A percentile compares a stretch with the other conserved stretches of the same genome.
Evolutionary conservation across 306 rosid species (phyloP).

Genomic region (Cucumis hystrix): DNA sequence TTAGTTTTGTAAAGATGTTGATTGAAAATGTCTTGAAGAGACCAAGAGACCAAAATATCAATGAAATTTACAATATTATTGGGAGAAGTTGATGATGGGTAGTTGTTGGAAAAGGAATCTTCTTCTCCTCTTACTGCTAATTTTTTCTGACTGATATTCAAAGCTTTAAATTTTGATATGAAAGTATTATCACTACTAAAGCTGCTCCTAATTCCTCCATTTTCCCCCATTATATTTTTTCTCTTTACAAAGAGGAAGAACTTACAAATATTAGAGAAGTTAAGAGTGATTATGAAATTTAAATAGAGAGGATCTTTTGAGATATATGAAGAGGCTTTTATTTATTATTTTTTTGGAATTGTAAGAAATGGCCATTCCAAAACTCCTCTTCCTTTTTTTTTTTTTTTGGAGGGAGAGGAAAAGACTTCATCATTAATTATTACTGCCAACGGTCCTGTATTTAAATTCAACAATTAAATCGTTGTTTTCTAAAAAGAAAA

Average conservation of each 20-base stretch:
- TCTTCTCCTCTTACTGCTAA: too few relatives aligned
- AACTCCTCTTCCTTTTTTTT: too few relatives aligned
- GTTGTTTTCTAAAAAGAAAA: too few relatives aligned
- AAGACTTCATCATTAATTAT: too few relatives aligned
- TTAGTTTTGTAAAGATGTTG: constrained; percentile 23
- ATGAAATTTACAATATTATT: constrained; percentile 13
- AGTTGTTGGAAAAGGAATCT: not conserved
- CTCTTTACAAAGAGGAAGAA: not conserved
- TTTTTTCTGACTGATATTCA: not conserved
- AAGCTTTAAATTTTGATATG: not conserved
- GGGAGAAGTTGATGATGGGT: not conserved
- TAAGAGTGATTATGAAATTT: too few relatives aligned
- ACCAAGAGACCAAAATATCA: constrained; percentile 39
- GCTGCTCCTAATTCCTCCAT: not conserved
- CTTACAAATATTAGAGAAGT: not conserved
- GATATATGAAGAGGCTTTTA: too few relatives aligned
- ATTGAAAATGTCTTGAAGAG: constrained; percentile 35
- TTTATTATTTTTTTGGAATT: too few relatives aligned
- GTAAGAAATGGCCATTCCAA: too few relatives aligned
- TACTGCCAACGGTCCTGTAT: too few relatives aligned
- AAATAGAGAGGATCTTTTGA: too few relatives aligned
- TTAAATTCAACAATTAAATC: too few relatives aligned
- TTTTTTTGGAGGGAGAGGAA: too few relatives aligned
- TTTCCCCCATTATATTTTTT: not conserved
- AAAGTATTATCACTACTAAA: not conserved